Conservation (phyloP, 148 eudicot species). For the Limonium bicolor region DNA sequence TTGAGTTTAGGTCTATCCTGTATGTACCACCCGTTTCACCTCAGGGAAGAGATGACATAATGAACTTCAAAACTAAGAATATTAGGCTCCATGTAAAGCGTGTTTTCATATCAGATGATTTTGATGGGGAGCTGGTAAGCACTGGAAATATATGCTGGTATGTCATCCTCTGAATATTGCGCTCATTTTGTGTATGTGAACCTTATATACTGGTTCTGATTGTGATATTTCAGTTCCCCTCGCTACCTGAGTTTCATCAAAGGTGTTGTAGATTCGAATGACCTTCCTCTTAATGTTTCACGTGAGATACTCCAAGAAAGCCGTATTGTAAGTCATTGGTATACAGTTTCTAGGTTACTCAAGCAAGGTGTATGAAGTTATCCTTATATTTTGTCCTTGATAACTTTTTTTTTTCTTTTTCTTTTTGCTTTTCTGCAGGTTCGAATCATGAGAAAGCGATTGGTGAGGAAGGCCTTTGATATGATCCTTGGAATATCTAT, state of each 20-base stretch:
- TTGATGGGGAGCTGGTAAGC: conserved; percentile 93
- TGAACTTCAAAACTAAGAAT: conserved; percentile 78
- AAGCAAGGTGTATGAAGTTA: neutral
- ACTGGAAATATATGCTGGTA: neutral
- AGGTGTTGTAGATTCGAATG: conserved; percentile 93
- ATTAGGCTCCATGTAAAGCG: conserved; percentile 90
- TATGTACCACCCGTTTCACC: conserved; percentile 75
- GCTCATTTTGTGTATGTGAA: conserved; percentile 1
- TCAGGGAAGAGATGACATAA: conserved; percentile 62
- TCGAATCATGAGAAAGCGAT: conserved; percentile 77
- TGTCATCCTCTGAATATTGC: neutral
- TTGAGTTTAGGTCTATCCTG: conserved; percentile 81
- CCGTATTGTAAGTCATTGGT: conserved; percentile 53
- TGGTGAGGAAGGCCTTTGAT: conserved; percentile 92
- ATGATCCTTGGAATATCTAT: conserved; percentile 86
- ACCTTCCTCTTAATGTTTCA: conserved; percentile 95
- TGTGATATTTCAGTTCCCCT: conserved; percentile 46
- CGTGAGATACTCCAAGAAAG: conserved; percentile 99
- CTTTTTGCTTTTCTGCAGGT: conserved; percentile 32
- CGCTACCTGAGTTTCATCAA: conserved; percentile 86
- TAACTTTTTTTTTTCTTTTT: neutral
- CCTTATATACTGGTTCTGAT: neutral
- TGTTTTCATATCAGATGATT: conserved; percentile 97
- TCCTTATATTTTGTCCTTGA: neutral
- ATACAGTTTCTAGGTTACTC: neutral